Base-by-base conservation (phyloP, 257 asterid genomes). In the Capsicum pubescens region DNA sequence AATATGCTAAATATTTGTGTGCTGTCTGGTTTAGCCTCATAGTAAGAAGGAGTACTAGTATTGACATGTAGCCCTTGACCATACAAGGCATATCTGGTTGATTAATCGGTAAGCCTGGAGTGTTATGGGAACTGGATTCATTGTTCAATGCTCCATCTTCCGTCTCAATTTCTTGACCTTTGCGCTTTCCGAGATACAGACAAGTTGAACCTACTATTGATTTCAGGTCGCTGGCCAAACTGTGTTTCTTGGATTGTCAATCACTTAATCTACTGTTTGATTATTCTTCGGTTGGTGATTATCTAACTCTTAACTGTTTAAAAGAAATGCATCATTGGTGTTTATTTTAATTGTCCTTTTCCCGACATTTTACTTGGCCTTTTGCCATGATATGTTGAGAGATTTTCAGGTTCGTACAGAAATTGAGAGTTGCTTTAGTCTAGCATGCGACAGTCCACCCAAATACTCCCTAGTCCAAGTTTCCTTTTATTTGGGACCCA, bases 131-230 rank as follows among this genome's bases (percentile, higher is more conserved):
- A 85, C 98, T 98, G 9, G 97, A 97, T 91, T 97, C 99, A 81
- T 86, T 91, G 95, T 89, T 93, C 64, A 97, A 95, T 69, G 99
- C 98, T 85, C 98, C 98, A 85, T 90, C 94, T 85, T 95, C 98
- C 82, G 91, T 97, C 89, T 90, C 95, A 84, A 92, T 97, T 86
- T 90, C 95, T 83, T 97, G 98, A 63, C 99, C 98, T 61, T 83
- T 97, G 91, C 91, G 95, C 86, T 93, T 97, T 84, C 98, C 98
- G 26, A 90, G 94, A 61, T 91, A 89, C 86, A 92, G 95, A 90
- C 90, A 83, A 90, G 93, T 90, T 93, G 94, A 88, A 87, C 91
- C 92, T 79, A 57, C 92, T 85, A 87, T 86, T 90, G 97, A 92
- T 89, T 97, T 92, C 89, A 90, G 93, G 87, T 90, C 90, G 83